Conservation (phyloP, 129 eudicot species). For the Pseudognaphalium luteoalbum region DNA sequence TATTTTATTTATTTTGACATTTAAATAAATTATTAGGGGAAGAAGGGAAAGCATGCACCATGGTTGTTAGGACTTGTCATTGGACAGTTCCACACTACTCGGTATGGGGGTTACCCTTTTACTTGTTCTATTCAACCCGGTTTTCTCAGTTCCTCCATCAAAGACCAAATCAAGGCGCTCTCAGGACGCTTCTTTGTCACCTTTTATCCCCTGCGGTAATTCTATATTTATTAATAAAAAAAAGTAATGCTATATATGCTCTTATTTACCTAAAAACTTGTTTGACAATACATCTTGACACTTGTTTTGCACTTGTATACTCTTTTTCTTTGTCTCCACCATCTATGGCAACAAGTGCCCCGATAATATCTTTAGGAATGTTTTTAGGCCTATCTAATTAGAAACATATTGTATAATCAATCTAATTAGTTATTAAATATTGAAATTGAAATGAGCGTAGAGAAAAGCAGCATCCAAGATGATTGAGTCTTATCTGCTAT, state of each 20-base stretch:
- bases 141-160: constrained; percentile 84
- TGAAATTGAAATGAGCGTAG: constrained; percentile 33
- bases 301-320: too few relatives aligned
- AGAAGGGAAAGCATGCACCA: constrained; percentile 81
- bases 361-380: too few relatives aligned
- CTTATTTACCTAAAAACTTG: too few relatives aligned
- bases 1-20: not conserved
- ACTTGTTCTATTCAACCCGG: constrained; percentile 87
- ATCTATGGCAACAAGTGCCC: too few relatives aligned
- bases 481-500: constrained; percentile 74
- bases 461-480: constrained; percentile 57
- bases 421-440: too few relatives aligned
- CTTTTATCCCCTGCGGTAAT: constrained; percentile 59
- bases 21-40: constrained; percentile 42
- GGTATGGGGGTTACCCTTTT: constrained; percentile 93
- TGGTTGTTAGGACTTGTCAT: constrained; percentile 85
- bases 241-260: not conserved
- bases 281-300: too few relatives aligned
- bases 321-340: too few relatives aligned
- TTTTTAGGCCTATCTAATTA: too few relatives aligned
- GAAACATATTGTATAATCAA: too few relatives aligned
- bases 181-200: constrained; percentile 55
- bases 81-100: constrained; percentile 98
- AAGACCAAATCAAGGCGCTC: constrained; percentile 80
- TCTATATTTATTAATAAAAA: not conserved